phyloP scores from a whole-genome alignment of 1,284 basidiomycete species.

The Porogramme epimiltina region DNA sequence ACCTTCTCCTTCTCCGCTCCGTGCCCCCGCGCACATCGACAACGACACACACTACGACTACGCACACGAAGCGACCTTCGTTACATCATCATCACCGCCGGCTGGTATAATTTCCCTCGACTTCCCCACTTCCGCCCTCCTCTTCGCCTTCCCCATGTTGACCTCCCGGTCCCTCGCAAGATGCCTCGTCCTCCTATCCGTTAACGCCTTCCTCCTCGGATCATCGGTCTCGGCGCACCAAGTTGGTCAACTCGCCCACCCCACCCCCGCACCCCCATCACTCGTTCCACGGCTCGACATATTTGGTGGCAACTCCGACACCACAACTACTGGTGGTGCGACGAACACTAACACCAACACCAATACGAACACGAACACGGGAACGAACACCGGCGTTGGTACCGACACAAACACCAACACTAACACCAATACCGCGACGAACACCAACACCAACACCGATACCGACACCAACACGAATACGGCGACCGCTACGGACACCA shows the following conservation, averaged over 20 bases:
- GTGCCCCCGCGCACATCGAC: slow-evolving; percentile 10
- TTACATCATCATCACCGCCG: slow-evolving; percentile 19
- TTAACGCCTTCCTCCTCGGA: slow-evolving; percentile 14
- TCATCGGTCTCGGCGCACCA: slow-evolving; percentile 9
- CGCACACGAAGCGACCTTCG: slow-evolving; percentile 20
- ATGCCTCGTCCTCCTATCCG: slow-evolving; percentile 19
- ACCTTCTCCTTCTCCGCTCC: slow-evolving; percentile 14
- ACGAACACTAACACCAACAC: not conserved
- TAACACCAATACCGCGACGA: not conserved
- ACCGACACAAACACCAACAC: not conserved
- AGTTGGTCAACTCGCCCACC: slow-evolving; percentile 3
- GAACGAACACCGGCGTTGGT: not conserved
- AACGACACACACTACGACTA: slow-evolving; percentile 17
- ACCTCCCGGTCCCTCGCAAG: slow-evolving; percentile 17
- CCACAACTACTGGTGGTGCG: not conserved
- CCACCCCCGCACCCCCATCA: slow-evolving; percentile 4
- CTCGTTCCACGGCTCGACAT: not conserved
- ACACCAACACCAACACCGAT: slow-evolving; percentile 11
- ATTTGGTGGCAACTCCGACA: not conserved
- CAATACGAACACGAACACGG: not conserved
- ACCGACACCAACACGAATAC: slow-evolving; percentile 11
- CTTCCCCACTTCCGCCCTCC: slow-evolving; percentile 1
- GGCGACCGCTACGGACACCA: slow-evolving; percentile 16
- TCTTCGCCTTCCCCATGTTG: slow-evolving; percentile 14
- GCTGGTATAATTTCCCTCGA: slow-evolving; percentile 22